Evolutionary conservation across 371 early-diverging fungal species (phyloP).

Genomic region (Rhizopus stolonifer): DNA sequence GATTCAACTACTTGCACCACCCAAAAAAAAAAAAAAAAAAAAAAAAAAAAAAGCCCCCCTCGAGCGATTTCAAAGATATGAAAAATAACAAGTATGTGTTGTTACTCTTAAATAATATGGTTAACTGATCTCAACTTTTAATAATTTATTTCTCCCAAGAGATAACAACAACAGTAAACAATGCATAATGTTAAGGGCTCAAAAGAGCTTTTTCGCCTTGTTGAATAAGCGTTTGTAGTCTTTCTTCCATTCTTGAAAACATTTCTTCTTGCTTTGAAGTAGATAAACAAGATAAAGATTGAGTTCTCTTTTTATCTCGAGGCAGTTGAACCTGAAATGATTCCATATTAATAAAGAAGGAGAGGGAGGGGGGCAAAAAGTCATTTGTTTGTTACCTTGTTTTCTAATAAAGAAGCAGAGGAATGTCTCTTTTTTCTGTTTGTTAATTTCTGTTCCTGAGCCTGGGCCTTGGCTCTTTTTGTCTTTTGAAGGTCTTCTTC

Average conservation of each 20-base stretch:
- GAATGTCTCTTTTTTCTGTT: constrained; percentile 18
- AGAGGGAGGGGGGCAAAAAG: no score
- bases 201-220: constrained; percentile 44
- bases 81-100: no score
- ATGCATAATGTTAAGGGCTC: constrained; percentile 21
- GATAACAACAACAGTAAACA: no score
- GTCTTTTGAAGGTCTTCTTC: constrained; percentile 4
- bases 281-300: constrained; percentile 15
- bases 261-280: constrained; percentile 24
- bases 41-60: no score
- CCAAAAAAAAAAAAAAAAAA: no score
- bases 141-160: no score
- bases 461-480: constrained; percentile 24
- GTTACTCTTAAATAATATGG: no score
- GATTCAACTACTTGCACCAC: no score
- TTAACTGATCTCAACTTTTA: no score
- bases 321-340: constrained; percentile 18
- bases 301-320: constrained; percentile 25
- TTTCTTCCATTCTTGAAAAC: constrained; percentile 35
- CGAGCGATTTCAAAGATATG: no score
- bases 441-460: constrained; percentile 15
- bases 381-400: no score
- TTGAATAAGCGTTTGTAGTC: constrained; percentile 34
- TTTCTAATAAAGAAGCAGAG: constrained; percentile 3
- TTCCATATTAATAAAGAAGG: neutral